A percentile compares a stretch with the other conserved stretches of the same genome.
phyloP scores from a whole-genome alignment of 306 rosid species.

The Rubus parviflorus region DNA sequence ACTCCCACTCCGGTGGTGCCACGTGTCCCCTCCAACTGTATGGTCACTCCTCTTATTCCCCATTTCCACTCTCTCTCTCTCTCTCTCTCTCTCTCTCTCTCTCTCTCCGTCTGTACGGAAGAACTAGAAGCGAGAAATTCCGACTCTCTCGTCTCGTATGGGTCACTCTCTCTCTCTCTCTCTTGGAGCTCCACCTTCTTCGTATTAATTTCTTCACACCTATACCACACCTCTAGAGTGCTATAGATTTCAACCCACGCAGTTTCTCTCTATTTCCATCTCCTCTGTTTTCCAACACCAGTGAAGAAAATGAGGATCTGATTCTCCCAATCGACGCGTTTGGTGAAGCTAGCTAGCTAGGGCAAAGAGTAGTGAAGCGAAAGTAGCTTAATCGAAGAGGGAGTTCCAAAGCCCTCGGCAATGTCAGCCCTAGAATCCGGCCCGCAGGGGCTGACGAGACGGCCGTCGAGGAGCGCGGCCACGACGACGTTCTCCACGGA shows the following conservation, averaged over 20 bases:
- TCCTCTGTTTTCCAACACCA: too few species aligned
- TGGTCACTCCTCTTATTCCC: background rate
- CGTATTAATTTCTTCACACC: background rate
- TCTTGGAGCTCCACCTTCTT: background rate
- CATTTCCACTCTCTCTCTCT: constrained; percentile 7
- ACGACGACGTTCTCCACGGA: constrained; percentile 80
- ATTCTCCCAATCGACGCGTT: background rate
- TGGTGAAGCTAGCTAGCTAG: background rate
- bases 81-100: background rate
- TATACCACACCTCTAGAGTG: background rate
- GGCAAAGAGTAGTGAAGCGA: background rate
- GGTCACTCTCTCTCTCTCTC: background rate
- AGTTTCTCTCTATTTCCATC: background rate
- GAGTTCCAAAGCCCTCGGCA: constrained; percentile 9
- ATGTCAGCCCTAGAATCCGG: constrained; percentile 63
- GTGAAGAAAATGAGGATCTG: too few species aligned
- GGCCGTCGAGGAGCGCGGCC: constrained; percentile 86
- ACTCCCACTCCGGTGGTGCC: constrained; percentile 8
- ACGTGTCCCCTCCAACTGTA: constrained; percentile 19
- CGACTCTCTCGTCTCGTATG: background rate
- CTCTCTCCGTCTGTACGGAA: background rate
- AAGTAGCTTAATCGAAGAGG: background rate
- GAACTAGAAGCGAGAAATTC: background rate
- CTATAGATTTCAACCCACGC: background rate
- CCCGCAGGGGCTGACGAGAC: constrained; percentile 55